Evolutionary conservation across 192 early-diverging fungal genomes (phyloP).

Genomic region (Phycomyces blakesleeanus): DNA sequence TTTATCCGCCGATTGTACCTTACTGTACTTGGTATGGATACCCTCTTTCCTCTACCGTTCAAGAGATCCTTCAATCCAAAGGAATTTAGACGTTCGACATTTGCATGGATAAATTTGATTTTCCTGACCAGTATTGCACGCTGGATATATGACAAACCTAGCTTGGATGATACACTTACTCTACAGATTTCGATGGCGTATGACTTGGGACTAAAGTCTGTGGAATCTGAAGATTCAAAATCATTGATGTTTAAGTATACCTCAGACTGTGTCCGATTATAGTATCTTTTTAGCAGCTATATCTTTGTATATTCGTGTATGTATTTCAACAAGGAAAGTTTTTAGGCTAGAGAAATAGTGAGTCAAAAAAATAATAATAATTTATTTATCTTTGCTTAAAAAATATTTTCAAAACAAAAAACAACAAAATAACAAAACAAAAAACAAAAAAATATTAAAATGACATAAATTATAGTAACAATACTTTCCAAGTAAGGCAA

Average conservation of each 20-base stretch:
- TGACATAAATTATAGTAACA: too few relatives aligned
- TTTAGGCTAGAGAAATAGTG: too few relatives aligned
- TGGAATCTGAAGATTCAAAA: not conserved
- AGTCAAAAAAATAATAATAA: too few relatives aligned
- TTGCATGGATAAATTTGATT: slow-evolving; percentile 20
- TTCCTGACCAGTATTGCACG: slow-evolving; percentile 10
- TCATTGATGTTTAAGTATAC: not conserved
- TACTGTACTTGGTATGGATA: slow-evolving; percentile 6
- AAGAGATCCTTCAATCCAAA: not conserved
- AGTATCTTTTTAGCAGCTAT: too few relatives aligned
- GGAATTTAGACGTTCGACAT: not conserved
- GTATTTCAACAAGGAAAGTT: too few relatives aligned
- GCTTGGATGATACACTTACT: not conserved
- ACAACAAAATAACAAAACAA: too few relatives aligned
- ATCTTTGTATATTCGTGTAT: too few relatives aligned
- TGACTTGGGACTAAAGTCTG: not conserved
- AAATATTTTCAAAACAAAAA: too few relatives aligned
- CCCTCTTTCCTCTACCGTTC: not conserved
- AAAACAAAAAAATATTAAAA: too few relatives aligned
- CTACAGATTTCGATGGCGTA: not conserved
- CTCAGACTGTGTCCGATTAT: not conserved
- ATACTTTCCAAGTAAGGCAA: too few relatives aligned
- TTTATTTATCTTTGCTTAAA: too few relatives aligned
- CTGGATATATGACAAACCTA: not conserved
- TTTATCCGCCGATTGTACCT: slow-evolving; percentile 7